Base-by-base conservation (phyloP, 2,329 filamentous ascomycete species). In the Fusarium annulatum region DNA sequence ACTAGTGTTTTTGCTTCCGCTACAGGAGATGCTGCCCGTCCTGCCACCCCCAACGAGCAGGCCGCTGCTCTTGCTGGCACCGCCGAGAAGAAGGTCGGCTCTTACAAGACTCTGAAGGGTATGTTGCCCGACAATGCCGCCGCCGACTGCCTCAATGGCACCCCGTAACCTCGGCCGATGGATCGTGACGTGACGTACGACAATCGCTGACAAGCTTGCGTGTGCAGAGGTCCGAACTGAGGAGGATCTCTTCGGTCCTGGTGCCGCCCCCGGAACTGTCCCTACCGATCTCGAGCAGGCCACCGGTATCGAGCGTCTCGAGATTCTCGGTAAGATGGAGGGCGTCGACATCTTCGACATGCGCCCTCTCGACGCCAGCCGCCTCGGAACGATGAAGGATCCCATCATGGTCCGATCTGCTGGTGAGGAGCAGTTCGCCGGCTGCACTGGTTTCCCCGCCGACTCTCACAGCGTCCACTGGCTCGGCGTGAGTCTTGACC, bases 301-400 rank as follows among this genome's bases (percentile, higher is more conserved):
- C 69, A 98, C 96, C 79, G 96, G 96, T 93, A 89, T 98, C 69
- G 96, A 99, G 89, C 95, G 96, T 90, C 90, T 99, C 79, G 96
- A 99, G 87, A 96, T 99, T 81, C 89, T 99, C 83, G 96, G 96
- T 86, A 99, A 99, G 91, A 97, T 98, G 93, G 94, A 98, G 89
- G 95, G 96, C 77, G 88, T 98, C 80, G 96, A 99, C 83, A 88
- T 98, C 83, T 99, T 99, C 88, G 95, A 99, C 87, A 97, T 98
- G 96, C 92, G 91, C 85, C 96, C 96, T 74, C 90, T 99, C 79
- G 96, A 98, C 84, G 89, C 96, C 74, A 96, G 93, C 84, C 92
- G 96, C 82, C 90, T 90, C 85, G 96, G 96, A 94, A 98, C 96
- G 69, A 84, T 97, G 81, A 89, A 97, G 75, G 88, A 98, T 86